These are phyloP conservation scores for Penstemon newberryi DNA, from an alignment of 257 asterid species.

Conservation along the genomic window DNA sequence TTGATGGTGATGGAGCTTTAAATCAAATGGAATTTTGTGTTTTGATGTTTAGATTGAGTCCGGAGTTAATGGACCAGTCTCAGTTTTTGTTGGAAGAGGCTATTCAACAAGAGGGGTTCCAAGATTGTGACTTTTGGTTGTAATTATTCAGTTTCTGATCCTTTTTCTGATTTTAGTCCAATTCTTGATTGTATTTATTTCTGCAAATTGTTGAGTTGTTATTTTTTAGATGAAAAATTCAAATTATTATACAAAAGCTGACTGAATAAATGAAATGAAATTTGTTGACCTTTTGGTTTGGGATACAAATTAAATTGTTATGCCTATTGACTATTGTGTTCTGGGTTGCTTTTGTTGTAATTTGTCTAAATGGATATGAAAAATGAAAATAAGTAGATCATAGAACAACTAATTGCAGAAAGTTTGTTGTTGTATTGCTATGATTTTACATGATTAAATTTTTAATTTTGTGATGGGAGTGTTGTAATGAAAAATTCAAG, in stretches of 20 bases:
- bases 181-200: background rate
- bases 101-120: constrained; percentile 39
- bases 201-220: constrained; percentile 1
- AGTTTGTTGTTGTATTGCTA: too few species aligned
- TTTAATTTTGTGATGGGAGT: too few species aligned
- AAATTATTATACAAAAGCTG: background rate
- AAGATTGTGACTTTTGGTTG: constrained; percentile 37
- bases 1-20: constrained; percentile 61
- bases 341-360: too few species aligned
- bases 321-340: too few species aligned
- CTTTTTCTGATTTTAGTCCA: background rate
- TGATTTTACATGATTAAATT: too few species aligned
- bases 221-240: background rate
- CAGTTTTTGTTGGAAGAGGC: constrained; percentile 47
- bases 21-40: constrained; percentile 72
- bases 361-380: too few species aligned
- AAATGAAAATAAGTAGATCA: too few species aligned
- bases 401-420: too few species aligned
- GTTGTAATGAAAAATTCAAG: too few species aligned
- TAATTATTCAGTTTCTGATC: constrained; percentile 4
- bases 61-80: constrained; percentile 57
- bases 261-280: constrained; percentile 1
- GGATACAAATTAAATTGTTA: too few species aligned
- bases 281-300: background rate
- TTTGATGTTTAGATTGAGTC: constrained; percentile 59